Conservation (phyloP, 495 filamentous ascomycete species). For the Apiosordaria backusii region DNA sequence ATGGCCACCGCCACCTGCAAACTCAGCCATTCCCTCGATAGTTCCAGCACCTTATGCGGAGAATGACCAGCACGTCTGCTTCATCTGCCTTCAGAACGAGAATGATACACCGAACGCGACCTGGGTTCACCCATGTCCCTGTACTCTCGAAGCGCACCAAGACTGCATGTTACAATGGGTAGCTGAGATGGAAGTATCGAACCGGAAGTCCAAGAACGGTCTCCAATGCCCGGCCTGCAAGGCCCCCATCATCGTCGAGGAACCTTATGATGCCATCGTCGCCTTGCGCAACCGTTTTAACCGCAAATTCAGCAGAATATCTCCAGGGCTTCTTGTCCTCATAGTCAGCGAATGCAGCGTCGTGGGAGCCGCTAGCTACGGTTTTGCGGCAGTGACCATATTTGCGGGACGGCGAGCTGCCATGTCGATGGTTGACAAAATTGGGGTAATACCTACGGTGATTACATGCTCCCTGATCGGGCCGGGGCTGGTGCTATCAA, state of each 20-base stretch:
- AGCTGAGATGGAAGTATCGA: constrained; percentile 62
- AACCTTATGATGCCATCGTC: constrained; percentile 66
- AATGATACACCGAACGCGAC: constrained; percentile 54
- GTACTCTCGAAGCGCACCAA: constrained; percentile 86
- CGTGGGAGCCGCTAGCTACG: constrained; percentile 40
- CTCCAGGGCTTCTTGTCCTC: constrained; percentile 57
- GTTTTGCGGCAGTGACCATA: constrained; percentile 29
- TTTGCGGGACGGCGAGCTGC: constrained; percentile 38
- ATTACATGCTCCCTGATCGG: constrained; percentile 35
- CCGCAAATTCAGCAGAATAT: constrained; percentile 49
- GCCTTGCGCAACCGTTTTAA: constrained; percentile 55
- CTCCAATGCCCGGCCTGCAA: constrained; percentile 88
- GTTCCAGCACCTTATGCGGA: constrained; percentile 17
- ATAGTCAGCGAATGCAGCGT: constrained; percentile 53
- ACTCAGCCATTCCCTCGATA: constrained; percentile 3
- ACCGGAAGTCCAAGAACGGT: constrained; percentile 54
- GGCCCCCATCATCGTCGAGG: constrained; percentile 66
- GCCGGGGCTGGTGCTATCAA: constrained; percentile 38
- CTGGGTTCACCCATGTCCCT: constrained; percentile 87
- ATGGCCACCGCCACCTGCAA: neutral
- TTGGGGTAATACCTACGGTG: constrained; percentile 12
- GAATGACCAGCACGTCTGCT: constrained; percentile 65
- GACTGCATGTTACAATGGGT: constrained; percentile 88
- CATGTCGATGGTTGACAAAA: constrained; percentile 22
- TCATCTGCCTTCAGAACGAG: constrained; percentile 90